Conservation (phyloP, 1,284 basidiomycete species). For the Ceratobasidium sp. region DNA sequence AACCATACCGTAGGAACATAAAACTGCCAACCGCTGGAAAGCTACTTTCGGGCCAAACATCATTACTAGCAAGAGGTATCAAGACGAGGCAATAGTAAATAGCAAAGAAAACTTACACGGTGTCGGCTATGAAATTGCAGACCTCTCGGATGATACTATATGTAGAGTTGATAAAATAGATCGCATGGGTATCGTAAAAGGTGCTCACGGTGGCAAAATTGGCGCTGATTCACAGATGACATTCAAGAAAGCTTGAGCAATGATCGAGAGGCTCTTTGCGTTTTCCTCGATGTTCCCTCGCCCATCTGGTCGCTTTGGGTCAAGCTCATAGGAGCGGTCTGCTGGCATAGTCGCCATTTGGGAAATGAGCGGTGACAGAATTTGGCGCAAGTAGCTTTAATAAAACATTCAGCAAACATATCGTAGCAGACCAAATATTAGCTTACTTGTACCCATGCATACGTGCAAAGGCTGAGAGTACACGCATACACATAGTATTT, state of each 20-base stretch:
- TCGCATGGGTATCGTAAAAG: background rate
- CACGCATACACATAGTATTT: constrained; percentile 85
- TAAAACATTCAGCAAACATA: background rate
- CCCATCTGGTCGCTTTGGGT: constrained; percentile 69
- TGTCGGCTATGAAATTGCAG: constrained; percentile 82
- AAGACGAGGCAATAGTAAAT: constrained; percentile 21
- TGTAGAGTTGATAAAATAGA: constrained; percentile 57
- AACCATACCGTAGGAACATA: constrained; percentile 80
- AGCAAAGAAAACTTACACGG: constrained; percentile 69
- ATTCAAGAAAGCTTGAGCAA: constrained; percentile 80
- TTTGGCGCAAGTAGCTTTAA: constrained; percentile 71
- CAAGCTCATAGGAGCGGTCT: constrained; percentile 82
- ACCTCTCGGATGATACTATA: constrained; percentile 68
- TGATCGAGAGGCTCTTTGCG: constrained; percentile 74
- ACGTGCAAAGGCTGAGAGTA: constrained; percentile 85
- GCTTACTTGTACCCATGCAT: constrained; percentile 80
- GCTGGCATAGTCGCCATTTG: constrained; percentile 77
- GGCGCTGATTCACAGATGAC: constrained; percentile 78
- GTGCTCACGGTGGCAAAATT: constrained; percentile 76
- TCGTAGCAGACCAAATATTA: background rate
- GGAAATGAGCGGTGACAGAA: constrained; percentile 80
- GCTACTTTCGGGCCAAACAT: constrained; percentile 84
- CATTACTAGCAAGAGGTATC: constrained; percentile 57
- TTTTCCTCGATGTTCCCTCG: constrained; percentile 76
- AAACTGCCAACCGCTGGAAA: constrained; percentile 90